phyloP scores from a whole-genome alignment of 2,329 filamentous ascomycete species.

The Aureobasidium sp. region DNA sequence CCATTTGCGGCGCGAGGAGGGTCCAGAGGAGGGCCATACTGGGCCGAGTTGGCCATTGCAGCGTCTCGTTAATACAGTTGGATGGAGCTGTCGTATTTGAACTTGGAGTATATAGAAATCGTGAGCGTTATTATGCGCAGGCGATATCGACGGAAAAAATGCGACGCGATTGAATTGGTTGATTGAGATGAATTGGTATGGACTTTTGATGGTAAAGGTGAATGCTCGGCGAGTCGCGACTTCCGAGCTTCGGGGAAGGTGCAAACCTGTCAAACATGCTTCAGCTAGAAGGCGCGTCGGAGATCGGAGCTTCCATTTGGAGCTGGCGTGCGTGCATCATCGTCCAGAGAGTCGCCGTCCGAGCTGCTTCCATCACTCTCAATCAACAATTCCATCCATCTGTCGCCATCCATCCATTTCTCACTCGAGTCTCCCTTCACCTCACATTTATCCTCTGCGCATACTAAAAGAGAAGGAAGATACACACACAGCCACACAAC shows the following conservation, averaged over 20 bases:
- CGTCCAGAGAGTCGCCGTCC: conserved; percentile 3
- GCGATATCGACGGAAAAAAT: not conserved
- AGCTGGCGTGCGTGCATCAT: not conserved
- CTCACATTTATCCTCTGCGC: not conserved
- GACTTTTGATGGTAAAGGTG: not conserved
- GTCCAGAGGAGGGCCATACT: conserved; percentile 47
- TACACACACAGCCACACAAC: conserved; percentile 2
- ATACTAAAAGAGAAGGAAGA: not conserved
- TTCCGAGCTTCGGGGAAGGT: conserved; percentile 2
- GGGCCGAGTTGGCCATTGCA: conserved; percentile 40
- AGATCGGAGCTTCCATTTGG: not conserved
- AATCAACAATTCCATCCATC: not conserved
- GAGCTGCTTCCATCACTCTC: not conserved
- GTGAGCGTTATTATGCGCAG: not conserved
- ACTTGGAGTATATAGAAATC: not conserved
- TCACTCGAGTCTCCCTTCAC: not conserved
- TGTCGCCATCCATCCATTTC: not conserved
- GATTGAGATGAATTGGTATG: not conserved
- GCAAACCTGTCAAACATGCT: not conserved
- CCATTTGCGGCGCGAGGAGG: conserved; percentile 44
- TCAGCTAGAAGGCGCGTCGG: not conserved
- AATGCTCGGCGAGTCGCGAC: not conserved
- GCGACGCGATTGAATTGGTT: not conserved
- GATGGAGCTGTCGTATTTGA: not conserved
- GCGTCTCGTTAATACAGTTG: conserved; percentile 2